phyloP scores from a whole-genome alignment of 2,329 filamentous ascomycete species.

The Aspergillus pseudotamarii region DNA sequence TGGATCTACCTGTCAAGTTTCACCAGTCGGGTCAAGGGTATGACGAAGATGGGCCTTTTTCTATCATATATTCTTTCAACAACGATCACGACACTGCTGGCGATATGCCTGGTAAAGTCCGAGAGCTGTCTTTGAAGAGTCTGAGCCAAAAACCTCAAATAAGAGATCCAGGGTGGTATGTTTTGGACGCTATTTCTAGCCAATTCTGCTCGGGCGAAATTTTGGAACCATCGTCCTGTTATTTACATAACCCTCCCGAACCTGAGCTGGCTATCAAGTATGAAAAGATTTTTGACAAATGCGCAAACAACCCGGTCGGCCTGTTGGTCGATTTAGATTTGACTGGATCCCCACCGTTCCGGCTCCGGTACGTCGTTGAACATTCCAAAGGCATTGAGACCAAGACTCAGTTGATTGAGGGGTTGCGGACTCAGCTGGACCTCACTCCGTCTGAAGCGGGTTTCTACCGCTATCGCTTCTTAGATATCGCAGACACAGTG shows the following conservation, averaged over 20 bases:
- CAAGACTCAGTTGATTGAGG: constrained; percentile 62
- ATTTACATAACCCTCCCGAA: constrained; percentile 87
- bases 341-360: constrained; percentile 88
- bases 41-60: constrained; percentile 66
- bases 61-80: constrained; percentile 79
- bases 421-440: constrained; percentile 80
- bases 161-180: constrained; percentile 81
- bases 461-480: constrained; percentile 83
- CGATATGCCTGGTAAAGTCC: constrained; percentile 59
- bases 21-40: constrained; percentile 61
- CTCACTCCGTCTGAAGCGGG: constrained; percentile 80
- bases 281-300: constrained; percentile 90
- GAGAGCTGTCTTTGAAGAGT: constrained; percentile 59
- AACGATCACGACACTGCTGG: constrained; percentile 72
- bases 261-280: constrained; percentile 73
- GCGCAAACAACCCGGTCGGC: constrained; percentile 89
- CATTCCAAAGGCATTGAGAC: constrained; percentile 60
- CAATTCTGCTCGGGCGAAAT: constrained; percentile 85
- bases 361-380: constrained; percentile 74
- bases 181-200: constrained; percentile 75
- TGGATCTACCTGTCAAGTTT: constrained; percentile 72
- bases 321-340: constrained; percentile 86
- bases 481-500: constrained; percentile 76
- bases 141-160: constrained; percentile 68
- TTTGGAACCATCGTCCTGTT: constrained; percentile 89